Base-by-base conservation (phyloP, 2,329 filamentous ascomycete species). In the Beauveria scarabaeidicola region DNA sequence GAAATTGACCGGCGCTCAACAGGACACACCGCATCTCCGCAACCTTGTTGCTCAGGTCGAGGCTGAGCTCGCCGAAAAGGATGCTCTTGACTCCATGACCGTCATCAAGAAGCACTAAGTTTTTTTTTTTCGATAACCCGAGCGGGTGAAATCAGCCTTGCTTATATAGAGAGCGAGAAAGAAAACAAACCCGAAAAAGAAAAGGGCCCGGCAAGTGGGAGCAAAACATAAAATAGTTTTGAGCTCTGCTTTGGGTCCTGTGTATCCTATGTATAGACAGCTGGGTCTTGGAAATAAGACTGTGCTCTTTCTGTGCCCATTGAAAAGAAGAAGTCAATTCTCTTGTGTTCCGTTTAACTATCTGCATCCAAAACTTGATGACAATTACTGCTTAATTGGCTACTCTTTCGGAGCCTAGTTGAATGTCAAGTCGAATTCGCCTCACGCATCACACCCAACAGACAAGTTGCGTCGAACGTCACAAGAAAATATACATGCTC, bases 21-120 rank as follows among this genome's bases (percentile, higher is more conserved):
- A 81, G 77, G 82, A 85, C 66, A 67, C 72, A 40, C 78, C 78
- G 32, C 84, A 85, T 75, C 77, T 85, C 48, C 67, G 69, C 64
- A 79, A 77, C 63, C 73, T 84, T 65, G 76, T 85, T 67, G 71
- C 76, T 64, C 70, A 82, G 70, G 72, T 84, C 69, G 71, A 77
- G 70, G 74, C 75, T 63, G 76, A 78, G 69, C 65, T 74, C 63
- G 76, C 74, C 61, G 82, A 85, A 77, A 78, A 77, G 74, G 70
- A 75, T 62, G 76, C 74, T 60, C 77, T 82, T 55, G 78, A 82
- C 72, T 74, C 77, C 63, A 72, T 82, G 65, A 70, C 73, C 62
- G 72, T 81, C 56, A 68, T 79, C 69, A 79, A 77, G 77, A 78
- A 73, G 72, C 76, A 80, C 71, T 76, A 74, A 71, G 64, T 55